Evolutionary conservation across 305 asterid genomes (phyloP).

Genomic region (Fraxinus dipetala): DNA sequence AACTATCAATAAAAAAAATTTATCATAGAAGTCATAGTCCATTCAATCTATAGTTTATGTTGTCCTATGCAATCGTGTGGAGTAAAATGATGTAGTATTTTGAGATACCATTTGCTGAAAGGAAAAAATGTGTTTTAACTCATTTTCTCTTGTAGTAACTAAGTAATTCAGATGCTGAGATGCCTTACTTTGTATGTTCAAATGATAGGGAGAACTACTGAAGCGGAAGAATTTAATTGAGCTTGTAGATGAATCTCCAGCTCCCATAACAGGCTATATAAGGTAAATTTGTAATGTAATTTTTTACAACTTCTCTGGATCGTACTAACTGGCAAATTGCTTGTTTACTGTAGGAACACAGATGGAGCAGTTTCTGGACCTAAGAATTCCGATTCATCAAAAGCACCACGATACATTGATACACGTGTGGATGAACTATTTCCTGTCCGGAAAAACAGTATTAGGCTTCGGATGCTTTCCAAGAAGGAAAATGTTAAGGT

Average conservation of each 20-base stretch:
- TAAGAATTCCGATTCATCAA: constrained; percentile 47
- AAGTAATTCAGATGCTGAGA: neutral
- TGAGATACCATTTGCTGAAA: constrained; percentile 23
- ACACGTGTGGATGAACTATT: constrained; percentile 64
- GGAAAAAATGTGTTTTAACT: neutral
- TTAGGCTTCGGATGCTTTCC: constrained; percentile 43
- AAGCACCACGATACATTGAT: constrained; percentile 50
- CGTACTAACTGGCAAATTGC: constrained; percentile 2
- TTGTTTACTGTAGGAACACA: constrained; percentile 38
- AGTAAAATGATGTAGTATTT: neutral
- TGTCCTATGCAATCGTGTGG: neutral
- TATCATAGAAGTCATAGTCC: neutral
- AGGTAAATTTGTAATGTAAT: constrained; percentile 36
- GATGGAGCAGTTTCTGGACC: constrained; percentile 44
- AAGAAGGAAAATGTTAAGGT: constrained; percentile 64
- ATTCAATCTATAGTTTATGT: neutral
- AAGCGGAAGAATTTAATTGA: constrained; percentile 48
- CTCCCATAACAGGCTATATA: constrained; percentile 25
- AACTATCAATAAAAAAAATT: neutral
- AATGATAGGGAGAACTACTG: constrained; percentile 70
- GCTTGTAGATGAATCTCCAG: constrained; percentile 50
- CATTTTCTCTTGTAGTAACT: neutral
- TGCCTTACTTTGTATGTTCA: neutral
- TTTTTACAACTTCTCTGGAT: constrained; percentile 1
- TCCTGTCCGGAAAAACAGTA: constrained; percentile 64